Evolutionary conservation across 345 rosid genomes (phyloP).

Genomic region (Dovyalis caffra): DNA sequence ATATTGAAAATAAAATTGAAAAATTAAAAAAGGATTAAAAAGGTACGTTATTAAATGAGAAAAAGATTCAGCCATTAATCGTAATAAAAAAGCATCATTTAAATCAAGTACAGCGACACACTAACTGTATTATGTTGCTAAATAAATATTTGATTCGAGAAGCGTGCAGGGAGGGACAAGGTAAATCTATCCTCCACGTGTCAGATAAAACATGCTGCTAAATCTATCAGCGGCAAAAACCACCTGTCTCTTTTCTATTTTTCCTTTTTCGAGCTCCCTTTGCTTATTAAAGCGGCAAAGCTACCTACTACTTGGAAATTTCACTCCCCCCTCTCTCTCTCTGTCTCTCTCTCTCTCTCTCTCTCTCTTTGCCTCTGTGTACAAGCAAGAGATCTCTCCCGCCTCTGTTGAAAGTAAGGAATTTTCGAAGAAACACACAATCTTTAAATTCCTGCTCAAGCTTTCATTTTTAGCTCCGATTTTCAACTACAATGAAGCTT

Average conservation of each 20-base stretch:
- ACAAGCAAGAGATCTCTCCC: conserved; percentile 54
- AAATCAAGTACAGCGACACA: too few relatives aligned
- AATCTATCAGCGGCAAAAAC: conserved; percentile 1
- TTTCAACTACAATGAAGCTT: background rate
- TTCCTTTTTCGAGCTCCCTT: conserved; percentile 1
- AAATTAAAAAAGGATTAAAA: too few relatives aligned
- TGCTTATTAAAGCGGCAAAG: conserved; percentile 55
- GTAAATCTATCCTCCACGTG: conserved; percentile 9
- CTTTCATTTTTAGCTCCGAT: background rate
- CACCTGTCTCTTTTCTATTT: conserved; percentile 14
- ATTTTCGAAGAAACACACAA: conserved; percentile 14
- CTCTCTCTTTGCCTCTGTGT: conserved; percentile 11
- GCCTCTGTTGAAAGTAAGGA: conserved; percentile 51
- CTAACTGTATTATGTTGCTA: too few relatives aligned
- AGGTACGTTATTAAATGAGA: too few relatives aligned
- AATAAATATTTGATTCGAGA: too few relatives aligned
- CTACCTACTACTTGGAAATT: conserved; percentile 19
- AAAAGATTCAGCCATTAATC: too few relatives aligned
- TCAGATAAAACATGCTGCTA: background rate
- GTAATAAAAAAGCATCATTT: too few relatives aligned
- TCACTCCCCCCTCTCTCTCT: conserved; percentile 11
- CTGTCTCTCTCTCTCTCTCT: conserved; percentile 8
- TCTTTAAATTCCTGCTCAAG: too few relatives aligned
- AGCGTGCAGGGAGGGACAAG: too few relatives aligned
- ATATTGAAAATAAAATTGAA: too few relatives aligned